A percentile compares a stretch with the other conserved stretches of the same genome.
These are phyloP conservation scores for Arthroderma sp. DNA, from an alignment of 2,329 filamentous ascomycete species.

Conservation along the genomic window DNA sequence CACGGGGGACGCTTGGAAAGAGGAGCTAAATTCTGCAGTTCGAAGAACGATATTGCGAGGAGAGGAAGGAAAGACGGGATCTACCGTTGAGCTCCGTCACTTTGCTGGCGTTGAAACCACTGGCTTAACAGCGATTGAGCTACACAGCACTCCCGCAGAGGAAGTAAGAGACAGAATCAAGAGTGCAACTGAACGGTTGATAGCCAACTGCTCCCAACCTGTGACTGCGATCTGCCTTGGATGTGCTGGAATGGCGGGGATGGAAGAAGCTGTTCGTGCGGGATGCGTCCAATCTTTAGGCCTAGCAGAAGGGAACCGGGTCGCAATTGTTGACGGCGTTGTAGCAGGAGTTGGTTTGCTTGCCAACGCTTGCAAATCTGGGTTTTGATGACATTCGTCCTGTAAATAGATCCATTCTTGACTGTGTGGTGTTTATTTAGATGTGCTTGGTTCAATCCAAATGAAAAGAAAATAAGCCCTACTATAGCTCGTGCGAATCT, in stretches of 20 bases:
- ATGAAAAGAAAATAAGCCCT: too few relatives aligned
- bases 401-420: too few relatives aligned
- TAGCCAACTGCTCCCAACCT: slow-evolving; percentile 42
- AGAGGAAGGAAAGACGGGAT: slow-evolving; percentile 19
- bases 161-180: slow-evolving; percentile 54
- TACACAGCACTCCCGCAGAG: slow-evolving; percentile 55
- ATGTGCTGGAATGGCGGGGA: slow-evolving; percentile 80
- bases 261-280: slow-evolving; percentile 61
- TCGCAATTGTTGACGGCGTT: slow-evolving; percentile 64
- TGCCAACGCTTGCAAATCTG: not conserved
- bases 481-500: too few relatives aligned
- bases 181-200: slow-evolving; percentile 53
- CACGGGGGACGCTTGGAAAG: slow-evolving; percentile 74
- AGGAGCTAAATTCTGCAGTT: slow-evolving; percentile 55
- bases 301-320: slow-evolving; percentile 38
- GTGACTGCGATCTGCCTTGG: slow-evolving; percentile 68
- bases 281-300: slow-evolving; percentile 55
- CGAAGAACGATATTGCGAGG: slow-evolving; percentile 45
- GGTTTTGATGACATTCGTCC: not conserved
- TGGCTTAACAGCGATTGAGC: slow-evolving; percentile 63
- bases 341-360: slow-evolving; percentile 20
- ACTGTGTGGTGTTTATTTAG: too few relatives aligned
- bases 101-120: slow-evolving; percentile 77
- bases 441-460: too few relatives aligned
- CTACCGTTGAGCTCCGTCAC: slow-evolving; percentile 22